A percentile compares a stretch with the other conserved stretches of the same genome.
Conservation (phyloP, 176 grass and related monocot genomes). For the Phyllostachys edulis region DNA sequence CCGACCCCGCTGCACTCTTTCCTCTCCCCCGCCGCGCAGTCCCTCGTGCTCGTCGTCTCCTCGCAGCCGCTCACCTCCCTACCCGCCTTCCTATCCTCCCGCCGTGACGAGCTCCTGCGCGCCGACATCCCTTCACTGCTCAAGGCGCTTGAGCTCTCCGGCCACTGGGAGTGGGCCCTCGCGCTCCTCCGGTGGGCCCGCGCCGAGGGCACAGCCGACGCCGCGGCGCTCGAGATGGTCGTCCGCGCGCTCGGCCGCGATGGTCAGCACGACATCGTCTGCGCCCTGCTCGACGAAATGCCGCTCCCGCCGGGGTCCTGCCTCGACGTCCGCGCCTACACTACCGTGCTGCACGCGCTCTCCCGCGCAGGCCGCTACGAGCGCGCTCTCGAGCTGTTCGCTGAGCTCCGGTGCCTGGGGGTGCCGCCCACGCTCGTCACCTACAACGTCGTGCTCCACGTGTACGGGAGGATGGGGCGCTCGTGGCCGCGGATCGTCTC, state of each 20-base stretch:
- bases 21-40: slow-evolving; percentile 37
- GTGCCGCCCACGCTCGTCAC: slow-evolving; percentile 73
- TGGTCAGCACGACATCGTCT: slow-evolving; percentile 43
- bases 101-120: slow-evolving; percentile 33
- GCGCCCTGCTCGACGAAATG: slow-evolving; percentile 68
- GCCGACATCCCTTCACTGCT: slow-evolving; percentile 51
- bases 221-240: slow-evolving; percentile 59
- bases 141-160: slow-evolving; percentile 56
- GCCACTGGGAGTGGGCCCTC: slow-evolving; percentile 67
- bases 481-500: slow-evolving; percentile 66
- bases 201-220: slow-evolving; percentile 35
- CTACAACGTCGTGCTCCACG: slow-evolving; percentile 89
- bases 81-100: slow-evolving; percentile 19
- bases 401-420: slow-evolving; percentile 51
- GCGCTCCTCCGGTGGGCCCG: slow-evolving; percentile 64
- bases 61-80: slow-evolving; percentile 27
- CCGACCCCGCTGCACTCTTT: slow-evolving; percentile 35
- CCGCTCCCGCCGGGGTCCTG: slow-evolving; percentile 34
- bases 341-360: slow-evolving; percentile 71
- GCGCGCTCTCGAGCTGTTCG: slow-evolving; percentile 59
- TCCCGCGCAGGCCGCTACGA: slow-evolving; percentile 56
- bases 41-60: slow-evolving; percentile 33
- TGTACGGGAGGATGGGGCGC: slow-evolving; percentile 74
- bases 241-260: slow-evolving; percentile 47
- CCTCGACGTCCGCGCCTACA: slow-evolving; percentile 82